These are phyloP conservation scores for Starmerella potacharoeniae DNA, from an alignment of 805 yeast genomes.

Conservation along the genomic window DNA sequence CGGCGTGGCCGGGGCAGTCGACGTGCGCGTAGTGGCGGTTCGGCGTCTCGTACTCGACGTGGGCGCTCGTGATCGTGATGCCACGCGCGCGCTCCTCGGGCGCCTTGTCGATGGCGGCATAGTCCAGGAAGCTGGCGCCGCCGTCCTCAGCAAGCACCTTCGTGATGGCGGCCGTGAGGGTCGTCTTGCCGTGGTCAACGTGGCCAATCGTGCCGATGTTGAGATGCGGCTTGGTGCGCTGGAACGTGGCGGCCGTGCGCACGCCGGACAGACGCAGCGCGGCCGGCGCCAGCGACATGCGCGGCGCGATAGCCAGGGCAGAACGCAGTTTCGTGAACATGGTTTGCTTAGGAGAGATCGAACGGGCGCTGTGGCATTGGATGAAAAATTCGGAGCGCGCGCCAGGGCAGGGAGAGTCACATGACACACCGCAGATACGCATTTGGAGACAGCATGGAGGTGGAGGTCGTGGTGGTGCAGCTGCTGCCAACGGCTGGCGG, in stretches of 20 bases:
- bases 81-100: constrained; percentile 99
- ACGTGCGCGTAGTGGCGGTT: constrained; percentile 96
- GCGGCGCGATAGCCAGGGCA: constrained; percentile 7
- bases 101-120: constrained; percentile 87
- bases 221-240: constrained; percentile 92
- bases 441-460: too few species aligned
- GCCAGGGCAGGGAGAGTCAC: background rate
- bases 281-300: background rate
- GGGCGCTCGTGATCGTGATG: constrained; percentile 95
- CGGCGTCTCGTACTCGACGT: constrained; percentile 91
- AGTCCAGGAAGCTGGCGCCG: constrained; percentile 89
- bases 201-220: constrained; percentile 98
- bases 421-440: background rate
- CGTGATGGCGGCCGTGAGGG: constrained; percentile 97
- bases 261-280: constrained; percentile 9
- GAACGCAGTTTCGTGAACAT: constrained; percentile 4
- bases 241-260: constrained; percentile 58
- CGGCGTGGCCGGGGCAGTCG: constrained; percentile 98
- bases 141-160: constrained; percentile 80
- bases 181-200: constrained; percentile 98
- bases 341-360: background rate
- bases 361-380: constrained; percentile 3
- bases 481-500: background rate
- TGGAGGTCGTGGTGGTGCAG: too few species aligned
- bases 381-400: constrained; percentile 2